These are phyloP conservation scores for Trichophyton verrucosum DNA, from an alignment of 2,329 filamentous ascomycete genomes.

Conservation along the genomic window DNA sequence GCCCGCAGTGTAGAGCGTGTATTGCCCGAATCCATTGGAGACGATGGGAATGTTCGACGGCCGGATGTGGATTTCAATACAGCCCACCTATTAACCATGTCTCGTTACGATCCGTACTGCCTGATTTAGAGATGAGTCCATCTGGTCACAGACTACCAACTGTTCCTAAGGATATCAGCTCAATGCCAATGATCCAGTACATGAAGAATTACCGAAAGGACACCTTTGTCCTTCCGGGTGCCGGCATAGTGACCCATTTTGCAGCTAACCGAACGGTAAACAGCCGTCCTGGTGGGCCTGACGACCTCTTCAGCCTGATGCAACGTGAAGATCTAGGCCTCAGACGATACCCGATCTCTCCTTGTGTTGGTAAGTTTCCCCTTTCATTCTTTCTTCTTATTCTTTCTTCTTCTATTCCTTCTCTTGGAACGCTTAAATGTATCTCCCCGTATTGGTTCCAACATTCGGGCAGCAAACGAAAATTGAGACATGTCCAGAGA, in stretches of 20 bases:
- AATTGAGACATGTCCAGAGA: not conserved
- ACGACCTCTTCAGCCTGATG: conserved; percentile 47
- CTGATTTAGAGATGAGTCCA: conserved; percentile 21
- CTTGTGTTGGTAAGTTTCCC: conserved; percentile 23
- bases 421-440: not conserved
- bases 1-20: conserved; percentile 51
- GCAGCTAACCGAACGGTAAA: conserved; percentile 45
- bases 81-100: conserved; percentile 16
- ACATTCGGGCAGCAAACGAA: not conserved
- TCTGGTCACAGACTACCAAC: conserved; percentile 12
- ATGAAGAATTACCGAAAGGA: conserved; percentile 23
- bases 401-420: not conserved
- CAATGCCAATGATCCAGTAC: conserved; percentile 9
- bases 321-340: conserved; percentile 37
- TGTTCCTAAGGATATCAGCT: not conserved
- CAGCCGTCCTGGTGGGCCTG: conserved; percentile 41
- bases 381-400: not conserved
- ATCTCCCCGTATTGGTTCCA: not conserved
- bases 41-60: conserved; percentile 47
- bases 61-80: conserved; percentile 39
- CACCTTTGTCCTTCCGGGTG: conserved; percentile 22
- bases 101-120: conserved; percentile 24
- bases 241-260: conserved; percentile 44
- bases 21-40: conserved; percentile 49
- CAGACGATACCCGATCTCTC: conserved; percentile 28